Percentiles rank a stretch among this genome's conserved stretches.
phyloP scores from a whole-genome alignment of 148 eudicot species.

The Rhododendron ferrugineum region DNA sequence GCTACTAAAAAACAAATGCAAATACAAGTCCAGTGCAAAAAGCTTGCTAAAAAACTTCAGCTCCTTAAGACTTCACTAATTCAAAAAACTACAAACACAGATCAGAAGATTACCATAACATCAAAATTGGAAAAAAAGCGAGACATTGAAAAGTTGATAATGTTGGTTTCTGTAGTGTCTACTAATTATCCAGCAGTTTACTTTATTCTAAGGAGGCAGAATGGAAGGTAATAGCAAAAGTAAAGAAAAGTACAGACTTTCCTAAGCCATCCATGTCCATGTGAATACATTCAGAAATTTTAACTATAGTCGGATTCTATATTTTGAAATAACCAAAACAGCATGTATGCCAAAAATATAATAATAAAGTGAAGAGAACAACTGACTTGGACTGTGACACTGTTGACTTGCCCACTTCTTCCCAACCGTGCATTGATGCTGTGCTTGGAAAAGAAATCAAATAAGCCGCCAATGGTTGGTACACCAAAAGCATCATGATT shows the following conservation, averaged over 20 bases:
- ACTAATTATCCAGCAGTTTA: background rate
- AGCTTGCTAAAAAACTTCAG: background rate
- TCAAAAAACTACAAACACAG: background rate
- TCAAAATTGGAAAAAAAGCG: background rate
- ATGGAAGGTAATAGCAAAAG: background rate
- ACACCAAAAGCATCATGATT: conserved; percentile 95
- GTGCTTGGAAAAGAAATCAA: conserved; percentile 75
- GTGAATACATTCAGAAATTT: background rate
- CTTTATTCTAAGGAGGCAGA: background rate
- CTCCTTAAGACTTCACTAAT: background rate
- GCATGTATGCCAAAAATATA: background rate
- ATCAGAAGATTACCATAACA: background rate
- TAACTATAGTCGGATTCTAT: background rate
- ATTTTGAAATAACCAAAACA: background rate
- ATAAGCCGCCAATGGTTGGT: conserved; percentile 48
- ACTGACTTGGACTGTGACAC: conserved; percentile 69
- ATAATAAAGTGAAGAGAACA: conserved; percentile 15
- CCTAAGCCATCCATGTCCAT: background rate
- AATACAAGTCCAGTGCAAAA: background rate
- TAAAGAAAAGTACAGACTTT: background rate
- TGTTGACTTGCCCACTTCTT: conserved; percentile 63
- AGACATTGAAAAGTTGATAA: background rate
- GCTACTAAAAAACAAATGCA: background rate
- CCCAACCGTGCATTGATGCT: conserved; percentile 66
- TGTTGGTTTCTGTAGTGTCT: background rate